phyloP scores from a whole-genome alignment of 352 stramenopile genomes.

The Phytophthora ramorum region DNA sequence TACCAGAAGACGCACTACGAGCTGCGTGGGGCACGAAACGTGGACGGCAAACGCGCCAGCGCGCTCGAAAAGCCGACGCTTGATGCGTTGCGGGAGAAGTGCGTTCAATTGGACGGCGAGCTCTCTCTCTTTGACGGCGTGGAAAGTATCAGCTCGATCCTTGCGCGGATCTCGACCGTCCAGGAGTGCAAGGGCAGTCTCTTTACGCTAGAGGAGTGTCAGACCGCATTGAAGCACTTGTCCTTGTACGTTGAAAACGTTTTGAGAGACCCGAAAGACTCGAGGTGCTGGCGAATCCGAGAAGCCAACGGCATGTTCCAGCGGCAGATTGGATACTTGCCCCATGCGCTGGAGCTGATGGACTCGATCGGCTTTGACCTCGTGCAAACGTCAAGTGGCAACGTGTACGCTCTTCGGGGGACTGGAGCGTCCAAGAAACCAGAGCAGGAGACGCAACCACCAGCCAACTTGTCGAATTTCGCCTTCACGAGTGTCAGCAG shows the following conservation, averaged over 20 bases:
- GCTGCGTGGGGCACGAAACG: conserved; percentile 46
- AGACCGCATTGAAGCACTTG: conserved; percentile 43
- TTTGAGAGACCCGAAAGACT: conserved; percentile 77
- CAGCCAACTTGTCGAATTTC: conserved; percentile 65
- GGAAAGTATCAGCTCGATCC: conserved; percentile 64
- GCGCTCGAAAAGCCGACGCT: conserved; percentile 51
- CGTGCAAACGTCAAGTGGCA: conserved; percentile 46
- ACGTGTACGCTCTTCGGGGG: conserved; percentile 57
- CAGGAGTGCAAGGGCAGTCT: conserved; percentile 28
- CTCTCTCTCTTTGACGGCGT: conserved; percentile 68
- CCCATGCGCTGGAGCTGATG: conserved; percentile 61
- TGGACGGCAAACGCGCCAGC: conserved; percentile 51
- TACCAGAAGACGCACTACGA: conserved; percentile 66
- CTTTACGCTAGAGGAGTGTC: conserved; percentile 60
- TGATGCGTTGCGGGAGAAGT: conserved; percentile 54
- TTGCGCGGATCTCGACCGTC: conserved; percentile 51
- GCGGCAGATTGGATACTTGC: conserved; percentile 66
- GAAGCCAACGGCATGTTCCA: conserved; percentile 68
- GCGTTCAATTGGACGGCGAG: conserved; percentile 61
- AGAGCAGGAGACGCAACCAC: neutral
- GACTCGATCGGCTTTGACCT: conserved; percentile 67
- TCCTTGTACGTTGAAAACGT: conserved; percentile 62
- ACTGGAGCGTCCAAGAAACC: conserved; percentile 29
- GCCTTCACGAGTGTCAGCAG: conserved; percentile 63
- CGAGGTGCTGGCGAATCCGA: conserved; percentile 68